Evolutionary conservation across 345 rosid species (phyloP), one percentile per base, ranked within the genome.

Genomic region (Gossypioides kirkii): DNA sequence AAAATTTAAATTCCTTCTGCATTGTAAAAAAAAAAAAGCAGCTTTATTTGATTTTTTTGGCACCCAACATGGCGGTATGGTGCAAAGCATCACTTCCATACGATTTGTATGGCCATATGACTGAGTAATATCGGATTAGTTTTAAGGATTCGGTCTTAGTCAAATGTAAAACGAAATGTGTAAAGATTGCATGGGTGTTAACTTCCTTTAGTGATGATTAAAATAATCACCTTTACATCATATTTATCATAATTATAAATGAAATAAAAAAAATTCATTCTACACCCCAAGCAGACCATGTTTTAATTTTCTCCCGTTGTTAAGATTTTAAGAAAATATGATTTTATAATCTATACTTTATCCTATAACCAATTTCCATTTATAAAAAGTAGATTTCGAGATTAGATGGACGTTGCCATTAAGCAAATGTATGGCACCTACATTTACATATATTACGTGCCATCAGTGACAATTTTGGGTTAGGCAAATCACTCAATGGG

Each of bases 371-470:
- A 18, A 18, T 18, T 18, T 53, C 0, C 10, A 45, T 53, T 9
- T 6, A 53, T 7, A 2, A 18, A 8, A 18, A 2, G 56, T n/a
- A n/a, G 11, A n/a, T 54, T 18, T 54, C 3, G 20, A 8, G 22
- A 54, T 8, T n/a, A 7, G 53, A 65, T 43, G 11, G 20, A 52
- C 23, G 69, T 65, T 65, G 36, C 53, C 36, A 14, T 65, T 20
- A 65, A 65, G 70, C 36, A 23, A 64, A 43, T 65, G 70, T 53
- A 22, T 65, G 53, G 70, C 53, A 12, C 11, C 18, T 20, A 45
- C 28, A 41, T 41, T 45, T 53, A 17, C 6, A 17, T 17, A 53
- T 53, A 53, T 17, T 62, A 36, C 36, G 20, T 60, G 42, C 42
- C 64, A 60, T 11, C 9, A 2, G 1, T 17, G 47, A 4, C 32